Base-by-base conservation (phyloP, 2,329 filamentous ascomycete genomes). In the Paecilomyces niveus region DNA sequence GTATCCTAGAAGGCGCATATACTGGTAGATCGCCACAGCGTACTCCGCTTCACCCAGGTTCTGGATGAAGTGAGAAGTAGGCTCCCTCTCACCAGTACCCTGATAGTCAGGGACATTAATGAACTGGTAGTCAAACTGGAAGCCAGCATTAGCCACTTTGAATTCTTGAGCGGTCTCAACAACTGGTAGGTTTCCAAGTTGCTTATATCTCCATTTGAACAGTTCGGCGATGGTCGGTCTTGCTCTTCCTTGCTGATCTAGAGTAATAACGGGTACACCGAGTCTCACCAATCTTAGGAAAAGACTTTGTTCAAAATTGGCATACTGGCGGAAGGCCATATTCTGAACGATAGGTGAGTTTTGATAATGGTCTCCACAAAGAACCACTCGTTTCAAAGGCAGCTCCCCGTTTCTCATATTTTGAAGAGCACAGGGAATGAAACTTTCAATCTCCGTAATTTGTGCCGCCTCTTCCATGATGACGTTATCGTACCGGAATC, bases 401-500 rank as follows among this genome's bases (percentile, higher is more conserved):
- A 90, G 82, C 68, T 90, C 82, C 33, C 89, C 89, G 55, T 87
- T 80, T 63, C 85, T 84, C 21, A 89, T 85, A 62, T 89, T 90
- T 71, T 99, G 95, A 74, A 99, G 82, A n/a, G 92, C 89, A 56
- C 96, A 81, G 0, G 94, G 94, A 63, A 99, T 91, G 75, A 99
- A 97, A 63, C 91, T 96, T 72, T 99, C 94, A 53, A 97, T 89
- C 73, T 99, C 94, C 0, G 93, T 99, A 69, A 99, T 93, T 70
- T 99, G 94, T 11, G 94, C 94, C 4, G 94, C 93, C 80, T 99
- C 94, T 78, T 99, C 94, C 89, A 99, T 97, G 56, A 99, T 83
- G 11, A 99, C 89, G 63, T 96, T 99, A 78, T 97, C 92, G 68
- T 99, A 99, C 65, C 91, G 90, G 76, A 99, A 99, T 15, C 92